A percentile compares a stretch with the other conserved stretches of the same genome.
Conservation (phyloP, 805 yeast genomes). For the Barnettozyma pratensis region DNA sequence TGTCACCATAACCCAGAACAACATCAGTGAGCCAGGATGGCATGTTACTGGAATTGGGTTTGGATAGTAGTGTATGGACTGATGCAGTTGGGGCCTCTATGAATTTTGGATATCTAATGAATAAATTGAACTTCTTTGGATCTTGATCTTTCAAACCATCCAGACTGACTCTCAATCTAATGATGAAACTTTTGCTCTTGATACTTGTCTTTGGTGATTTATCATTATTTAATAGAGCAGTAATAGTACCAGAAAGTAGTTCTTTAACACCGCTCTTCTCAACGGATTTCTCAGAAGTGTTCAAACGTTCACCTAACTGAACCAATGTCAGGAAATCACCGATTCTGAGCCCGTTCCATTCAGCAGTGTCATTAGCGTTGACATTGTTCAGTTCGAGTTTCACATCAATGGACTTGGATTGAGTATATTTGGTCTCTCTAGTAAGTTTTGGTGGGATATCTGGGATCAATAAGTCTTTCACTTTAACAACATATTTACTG, state of each 20-base stretch:
- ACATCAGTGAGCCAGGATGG: conserved; percentile 33
- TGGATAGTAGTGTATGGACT: no score
- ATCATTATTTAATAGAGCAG: background rate
- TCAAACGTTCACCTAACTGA: no score
- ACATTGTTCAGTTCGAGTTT: conserved; percentile 5
- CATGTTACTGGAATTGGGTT: conserved; percentile 3
- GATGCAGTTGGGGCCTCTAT: background rate
- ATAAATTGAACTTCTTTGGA: background rate
- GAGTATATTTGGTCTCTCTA: background rate
- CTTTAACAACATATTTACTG: conserved; percentile 16
- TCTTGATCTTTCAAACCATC: background rate
- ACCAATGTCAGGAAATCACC: no score
- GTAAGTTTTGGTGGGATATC: background rate
- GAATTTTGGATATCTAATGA: background rate
- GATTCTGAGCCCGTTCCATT: conserved; percentile 12
- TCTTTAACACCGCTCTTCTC: conserved; percentile 8
- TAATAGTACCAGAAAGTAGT: background rate
- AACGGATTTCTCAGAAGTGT: background rate
- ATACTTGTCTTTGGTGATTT: background rate
- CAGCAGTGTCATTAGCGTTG: background rate
- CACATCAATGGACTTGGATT: background rate
- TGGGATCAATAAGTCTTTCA: background rate
- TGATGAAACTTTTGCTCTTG: background rate
- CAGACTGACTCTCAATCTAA: background rate
- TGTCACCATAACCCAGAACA: conserved; percentile 29